These are phyloP conservation scores for Biscogniauxia sp. DNA, from an alignment of 2,329 filamentous ascomycete species.

Conservation along the genomic window DNA sequence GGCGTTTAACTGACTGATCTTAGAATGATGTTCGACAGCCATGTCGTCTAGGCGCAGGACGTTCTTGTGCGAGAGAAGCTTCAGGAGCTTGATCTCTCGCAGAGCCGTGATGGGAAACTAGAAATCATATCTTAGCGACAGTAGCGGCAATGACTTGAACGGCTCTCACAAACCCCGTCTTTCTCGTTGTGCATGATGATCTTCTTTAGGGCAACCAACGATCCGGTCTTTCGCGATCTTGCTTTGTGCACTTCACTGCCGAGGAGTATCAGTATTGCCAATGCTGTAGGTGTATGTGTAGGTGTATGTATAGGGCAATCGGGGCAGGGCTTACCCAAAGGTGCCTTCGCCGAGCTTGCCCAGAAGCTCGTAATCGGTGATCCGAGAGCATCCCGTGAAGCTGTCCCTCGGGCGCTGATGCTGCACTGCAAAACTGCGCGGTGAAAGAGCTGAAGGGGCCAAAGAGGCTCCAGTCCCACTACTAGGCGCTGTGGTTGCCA, in stretches of 20 bases:
- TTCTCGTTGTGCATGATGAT: slow-evolving; percentile 99
- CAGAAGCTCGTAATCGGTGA: slow-evolving; percentile 74
- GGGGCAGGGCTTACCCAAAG: slow-evolving; percentile 66
- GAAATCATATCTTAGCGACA: slow-evolving; percentile 15
- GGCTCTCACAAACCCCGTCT: slow-evolving; percentile 66
- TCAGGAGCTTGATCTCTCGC: slow-evolving; percentile 95
- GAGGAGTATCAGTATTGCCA: slow-evolving; percentile 16
- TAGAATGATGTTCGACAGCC: slow-evolving; percentile 73
- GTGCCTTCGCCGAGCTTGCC: slow-evolving; percentile 92
- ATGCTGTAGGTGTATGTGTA: slow-evolving; percentile 7
- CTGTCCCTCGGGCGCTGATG: slow-evolving; percentile 55
- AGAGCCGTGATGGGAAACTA: slow-evolving; percentile 96
- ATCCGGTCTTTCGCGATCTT: slow-evolving; percentile 69
- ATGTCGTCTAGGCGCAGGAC: slow-evolving; percentile 88
- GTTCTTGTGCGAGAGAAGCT: slow-evolving; percentile 89
- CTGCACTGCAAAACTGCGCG: slow-evolving; percentile 54
- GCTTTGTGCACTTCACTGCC: slow-evolving; percentile 86
- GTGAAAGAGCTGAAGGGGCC: slow-evolving; percentile 51
- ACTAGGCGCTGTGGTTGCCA: slow-evolving; percentile 14
- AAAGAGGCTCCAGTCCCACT: slow-evolving; percentile 40
- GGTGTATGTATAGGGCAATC: neutral
- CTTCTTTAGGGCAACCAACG: slow-evolving; percentile 88
- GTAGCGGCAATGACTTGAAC: slow-evolving; percentile 1
- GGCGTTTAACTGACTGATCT: slow-evolving; percentile 27
- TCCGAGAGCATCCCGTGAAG: slow-evolving; percentile 83